phyloP scores from a whole-genome alignment of 176 grass and related monocot genomes.

The Triticum timopheevii region DNA sequence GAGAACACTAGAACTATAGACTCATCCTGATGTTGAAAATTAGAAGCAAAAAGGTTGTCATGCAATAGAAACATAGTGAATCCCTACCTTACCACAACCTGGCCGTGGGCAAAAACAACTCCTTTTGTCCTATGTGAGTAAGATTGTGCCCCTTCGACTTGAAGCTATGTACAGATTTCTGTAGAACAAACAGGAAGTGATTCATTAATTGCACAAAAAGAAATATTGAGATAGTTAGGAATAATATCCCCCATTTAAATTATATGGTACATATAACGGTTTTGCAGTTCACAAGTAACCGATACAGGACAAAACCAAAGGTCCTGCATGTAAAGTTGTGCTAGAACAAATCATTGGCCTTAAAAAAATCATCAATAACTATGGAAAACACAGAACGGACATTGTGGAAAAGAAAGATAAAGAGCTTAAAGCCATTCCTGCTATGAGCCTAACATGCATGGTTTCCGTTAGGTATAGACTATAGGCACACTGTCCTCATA shows the following conservation, averaged over 20 bases:
- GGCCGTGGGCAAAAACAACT: conserved; percentile 72
- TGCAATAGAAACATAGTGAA: conserved; percentile 2
- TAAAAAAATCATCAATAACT: background rate
- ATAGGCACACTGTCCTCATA: no score
- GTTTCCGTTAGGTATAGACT: no score
- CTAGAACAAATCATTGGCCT: background rate
- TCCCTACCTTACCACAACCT: conserved; percentile 66
- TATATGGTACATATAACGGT: background rate
- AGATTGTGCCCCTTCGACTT: conserved; percentile 87
- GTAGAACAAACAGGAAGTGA: conserved; percentile 29
- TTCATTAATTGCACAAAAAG: background rate
- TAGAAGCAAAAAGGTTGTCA: background rate
- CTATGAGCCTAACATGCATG: background rate
- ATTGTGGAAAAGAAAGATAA: background rate
- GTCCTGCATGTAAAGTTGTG: background rate
- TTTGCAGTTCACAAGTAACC: background rate
- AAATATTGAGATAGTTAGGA: background rate
- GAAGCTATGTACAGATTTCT: conserved; percentile 88
- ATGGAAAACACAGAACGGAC: background rate
- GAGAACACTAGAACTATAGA: background rate
- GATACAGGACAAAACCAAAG: background rate
- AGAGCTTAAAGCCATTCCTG: background rate
- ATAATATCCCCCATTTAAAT: background rate
- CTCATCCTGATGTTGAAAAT: no score
- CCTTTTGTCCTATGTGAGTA: conserved; percentile 80